Base-by-base conservation (phyloP, 1,284 basidiomycete species). In the Volvariella volvacea region DNA sequence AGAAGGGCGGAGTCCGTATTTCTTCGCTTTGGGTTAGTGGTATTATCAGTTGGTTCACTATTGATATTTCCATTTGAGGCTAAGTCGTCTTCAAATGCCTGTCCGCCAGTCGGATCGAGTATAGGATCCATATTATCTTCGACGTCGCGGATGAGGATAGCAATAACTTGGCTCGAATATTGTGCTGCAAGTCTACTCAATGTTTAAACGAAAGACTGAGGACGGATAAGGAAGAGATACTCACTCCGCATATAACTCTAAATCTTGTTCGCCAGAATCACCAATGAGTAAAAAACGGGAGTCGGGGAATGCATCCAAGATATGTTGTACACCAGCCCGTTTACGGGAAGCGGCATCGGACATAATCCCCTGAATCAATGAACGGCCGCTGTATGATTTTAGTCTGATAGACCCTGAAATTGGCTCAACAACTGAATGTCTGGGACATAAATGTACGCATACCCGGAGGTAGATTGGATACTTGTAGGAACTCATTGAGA, bases 181-280 rank as follows among this genome's bases (percentile, higher is more conserved):
- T 88, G 82, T 16, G 65, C 62, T 0, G 90, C 88, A 16, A 92
- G 58, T 22, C 68, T 70, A 31, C 12, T 17, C 8, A 37, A 4
- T 10, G 32, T 16, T 12, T 36, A 15, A 31, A 22, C 28, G 43
- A 14, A 38, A 43, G 28, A 39, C 16, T 19, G 14, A 12, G n/a
- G n/a, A n/a, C 8, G 8, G 3, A 0, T 19, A 1, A 8, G 19
- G 33, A 31, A 43, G 22, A 39, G 28, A 14, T 21, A 57, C 64
- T 14, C 51, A 72, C 47, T 75, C 66, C 6, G 83, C 68, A 58
- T 93, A 94, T 2, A 94, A 68, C 60, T 93, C 89, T 32, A 94
- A 66, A 62, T 94, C 92, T 55, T 92, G 90, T 58, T 94, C 91
- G 28, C 89, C 91, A 0, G 82, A 80, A 60, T 95, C 92, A 6